Conservation (phyloP, 2,329 filamentous ascomycete species). For the Dothiorella sarmentorum region DNA sequence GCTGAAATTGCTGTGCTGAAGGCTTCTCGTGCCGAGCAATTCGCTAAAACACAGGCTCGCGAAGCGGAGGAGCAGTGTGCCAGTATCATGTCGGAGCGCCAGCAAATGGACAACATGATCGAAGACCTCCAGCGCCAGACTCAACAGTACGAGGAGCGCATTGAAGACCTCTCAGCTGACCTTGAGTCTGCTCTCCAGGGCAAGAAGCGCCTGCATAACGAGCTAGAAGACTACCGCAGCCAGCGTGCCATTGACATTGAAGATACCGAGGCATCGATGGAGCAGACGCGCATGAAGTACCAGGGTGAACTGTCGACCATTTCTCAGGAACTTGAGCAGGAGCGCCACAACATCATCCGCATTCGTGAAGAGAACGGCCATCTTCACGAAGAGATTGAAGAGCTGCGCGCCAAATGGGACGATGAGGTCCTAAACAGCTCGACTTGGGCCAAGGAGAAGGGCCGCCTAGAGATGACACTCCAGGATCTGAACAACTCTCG, state of each 20-base stretch:
- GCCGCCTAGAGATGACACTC: slow-evolving; percentile 82
- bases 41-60: slow-evolving; percentile 82
- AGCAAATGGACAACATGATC: slow-evolving; percentile 81
- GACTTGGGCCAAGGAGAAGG: slow-evolving; percentile 97
- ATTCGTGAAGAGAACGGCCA: slow-evolving; percentile 79
- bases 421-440: slow-evolving; percentile 96
- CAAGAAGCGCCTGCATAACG: slow-evolving; percentile 92
- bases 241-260: slow-evolving; percentile 95
- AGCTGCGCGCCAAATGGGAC: slow-evolving; percentile 94
- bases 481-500: slow-evolving; percentile 86
- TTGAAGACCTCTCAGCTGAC: slow-evolving; percentile 89
- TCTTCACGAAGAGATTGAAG: slow-evolving; percentile 92
- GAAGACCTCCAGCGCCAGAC: slow-evolving; percentile 89
- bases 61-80: slow-evolving; percentile 91
- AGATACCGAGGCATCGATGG: slow-evolving; percentile 92
- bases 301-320: slow-evolving; percentile 86
- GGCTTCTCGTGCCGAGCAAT: slow-evolving; percentile 85
- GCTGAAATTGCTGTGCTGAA: slow-evolving; percentile 95
- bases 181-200: slow-evolving; percentile 79
- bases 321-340: slow-evolving; percentile 87
- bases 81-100: slow-evolving; percentile 84
- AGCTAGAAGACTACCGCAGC: slow-evolving; percentile 94
- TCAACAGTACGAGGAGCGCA: slow-evolving; percentile 82
- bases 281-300: slow-evolving; percentile 97
- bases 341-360: slow-evolving; percentile 85